Evolutionary conservation across 768 basidiomycete genomes (phyloP).

Genomic region (Suillus subluteus): DNA sequence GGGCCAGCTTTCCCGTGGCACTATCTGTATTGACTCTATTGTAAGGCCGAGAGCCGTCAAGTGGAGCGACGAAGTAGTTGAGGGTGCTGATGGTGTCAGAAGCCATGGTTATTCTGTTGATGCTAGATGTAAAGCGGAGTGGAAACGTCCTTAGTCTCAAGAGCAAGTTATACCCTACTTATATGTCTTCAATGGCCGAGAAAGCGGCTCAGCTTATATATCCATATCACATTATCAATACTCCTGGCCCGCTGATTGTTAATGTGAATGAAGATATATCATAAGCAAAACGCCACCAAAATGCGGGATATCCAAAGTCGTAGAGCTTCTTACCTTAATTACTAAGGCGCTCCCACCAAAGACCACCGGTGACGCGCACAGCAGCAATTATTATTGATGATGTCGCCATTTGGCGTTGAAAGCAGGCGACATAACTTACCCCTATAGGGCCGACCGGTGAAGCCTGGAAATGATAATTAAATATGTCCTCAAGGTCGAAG

Average conservation of each 20-base stretch:
- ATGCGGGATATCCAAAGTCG: not conserved
- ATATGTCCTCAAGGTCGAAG: no score
- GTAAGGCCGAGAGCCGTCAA: constrained; percentile 19
- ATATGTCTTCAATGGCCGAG: not conserved
- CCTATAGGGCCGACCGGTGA: no score
- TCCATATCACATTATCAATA: not conserved
- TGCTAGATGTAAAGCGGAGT: not conserved
- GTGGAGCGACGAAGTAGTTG: constrained; percentile 23
- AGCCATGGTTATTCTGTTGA: not conserved
- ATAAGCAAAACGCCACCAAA: not conserved
- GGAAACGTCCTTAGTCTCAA: not conserved
- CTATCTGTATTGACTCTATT: no score
- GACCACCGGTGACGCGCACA: no score
- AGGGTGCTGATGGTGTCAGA: constrained; percentile 21
- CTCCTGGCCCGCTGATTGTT: not conserved
- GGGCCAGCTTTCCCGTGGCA: no score
- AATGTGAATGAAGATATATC: not conserved
- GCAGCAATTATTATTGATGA: no score
- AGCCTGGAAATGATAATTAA: no score
- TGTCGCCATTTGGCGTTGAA: no score
- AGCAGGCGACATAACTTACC: no score
- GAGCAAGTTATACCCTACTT: not conserved
- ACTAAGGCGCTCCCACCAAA: no score
- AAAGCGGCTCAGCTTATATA: not conserved
- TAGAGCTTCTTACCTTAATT: not conserved